Percentiles rank a stretch among this genome's conserved stretches.
phyloP scores from a whole-genome alignment of 345 rosid genomes.

The Heritiera fomes region DNA sequence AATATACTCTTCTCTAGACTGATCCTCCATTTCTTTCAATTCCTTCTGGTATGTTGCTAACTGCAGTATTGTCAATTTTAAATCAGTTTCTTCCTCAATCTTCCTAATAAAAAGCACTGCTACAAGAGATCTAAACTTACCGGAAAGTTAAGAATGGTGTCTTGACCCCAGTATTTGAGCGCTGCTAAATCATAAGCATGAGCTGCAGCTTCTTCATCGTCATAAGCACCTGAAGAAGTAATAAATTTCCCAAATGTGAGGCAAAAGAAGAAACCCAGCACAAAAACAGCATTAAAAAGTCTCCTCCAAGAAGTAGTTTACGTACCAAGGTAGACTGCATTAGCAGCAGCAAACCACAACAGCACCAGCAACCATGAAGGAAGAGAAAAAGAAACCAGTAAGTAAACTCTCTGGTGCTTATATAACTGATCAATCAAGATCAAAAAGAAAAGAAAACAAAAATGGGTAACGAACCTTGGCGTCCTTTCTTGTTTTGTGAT shows the following conservation, averaged over 20 bases:
- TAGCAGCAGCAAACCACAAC: neutral
- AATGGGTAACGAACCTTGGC: conserved; percentile 56
- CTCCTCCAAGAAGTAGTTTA: neutral
- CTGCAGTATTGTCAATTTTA: conserved; percentile 30
- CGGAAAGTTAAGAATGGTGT: conserved; percentile 84
- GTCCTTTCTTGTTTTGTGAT: conserved; percentile 76
- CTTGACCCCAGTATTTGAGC: conserved; percentile 88
- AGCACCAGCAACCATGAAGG: neutral
- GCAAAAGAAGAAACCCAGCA: neutral
- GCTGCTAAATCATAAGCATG: conserved; percentile 98
- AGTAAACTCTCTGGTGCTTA: neutral
- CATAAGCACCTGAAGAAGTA: conserved; percentile 69
- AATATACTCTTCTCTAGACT: conserved; percentile 80
- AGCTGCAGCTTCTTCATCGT: conserved; percentile 90
- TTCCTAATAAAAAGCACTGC: neutral
- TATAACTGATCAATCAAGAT: neutral
- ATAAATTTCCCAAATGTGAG: neutral
- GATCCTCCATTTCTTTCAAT: conserved; percentile 74
- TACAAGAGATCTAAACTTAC: conserved; percentile 31
- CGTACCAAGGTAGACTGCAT: conserved; percentile 30
- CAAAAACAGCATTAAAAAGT: neutral
- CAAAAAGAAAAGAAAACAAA: neutral
- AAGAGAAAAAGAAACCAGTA: neutral
- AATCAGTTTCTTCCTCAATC: neutral
- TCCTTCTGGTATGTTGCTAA: conserved; percentile 55